These are phyloP conservation scores for Gossypium lobatum DNA, from an alignment of 441 rosid genomes.

Conservation along the genomic window DNA sequence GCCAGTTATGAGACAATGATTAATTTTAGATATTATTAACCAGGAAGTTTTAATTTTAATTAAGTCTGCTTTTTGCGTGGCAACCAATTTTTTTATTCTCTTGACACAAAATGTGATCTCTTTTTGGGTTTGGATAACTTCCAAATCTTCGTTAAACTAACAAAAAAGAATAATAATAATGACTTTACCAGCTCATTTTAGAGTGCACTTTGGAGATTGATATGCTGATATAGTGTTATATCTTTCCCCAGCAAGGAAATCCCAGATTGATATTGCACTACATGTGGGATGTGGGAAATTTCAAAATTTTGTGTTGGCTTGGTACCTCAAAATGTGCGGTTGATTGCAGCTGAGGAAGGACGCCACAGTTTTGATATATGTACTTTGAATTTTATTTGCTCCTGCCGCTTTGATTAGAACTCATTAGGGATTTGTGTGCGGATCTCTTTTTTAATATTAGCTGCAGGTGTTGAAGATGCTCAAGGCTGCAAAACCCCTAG, in stretches of 20 bases:
- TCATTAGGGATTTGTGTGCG: neutral
- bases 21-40: too few relatives aligned
- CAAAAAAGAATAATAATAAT: neutral
- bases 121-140: neutral
- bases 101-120: neutral
- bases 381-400: neutral
- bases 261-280: neutral
- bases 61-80: neutral
- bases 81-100: neutral
- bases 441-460: neutral
- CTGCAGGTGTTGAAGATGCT: conserved; percentile 1
- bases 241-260: neutral
- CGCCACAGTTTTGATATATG: neutral
- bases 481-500: neutral
- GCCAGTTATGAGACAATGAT: too few relatives aligned
- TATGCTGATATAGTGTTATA: neutral
- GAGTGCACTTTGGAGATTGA: neutral
- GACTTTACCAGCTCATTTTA: neutral
- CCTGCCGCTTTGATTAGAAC: neutral
- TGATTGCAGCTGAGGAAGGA: neutral
- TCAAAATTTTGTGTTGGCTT: neutral
- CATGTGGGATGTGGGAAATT: neutral
- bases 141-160: neutral
- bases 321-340: neutral
- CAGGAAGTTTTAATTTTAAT: too few relatives aligned